These are phyloP conservation scores for Lanmaoa pseudosensibilis DNA, from an alignment of 768 basidiomycete genomes.

Conservation along the genomic window DNA sequence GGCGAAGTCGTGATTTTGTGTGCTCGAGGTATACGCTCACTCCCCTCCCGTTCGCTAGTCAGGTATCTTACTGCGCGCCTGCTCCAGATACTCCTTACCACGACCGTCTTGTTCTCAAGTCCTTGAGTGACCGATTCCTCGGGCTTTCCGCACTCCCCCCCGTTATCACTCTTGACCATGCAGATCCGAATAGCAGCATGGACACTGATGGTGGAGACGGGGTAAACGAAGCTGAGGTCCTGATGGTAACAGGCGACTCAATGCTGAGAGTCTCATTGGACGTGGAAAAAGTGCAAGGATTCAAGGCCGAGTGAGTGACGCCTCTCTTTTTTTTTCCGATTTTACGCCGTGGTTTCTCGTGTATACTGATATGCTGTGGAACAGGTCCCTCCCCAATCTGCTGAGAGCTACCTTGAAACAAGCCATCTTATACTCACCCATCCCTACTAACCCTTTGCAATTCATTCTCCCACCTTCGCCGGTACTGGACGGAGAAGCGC, in stretches of 20 bases:
- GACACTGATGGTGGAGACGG: constrained; percentile 8
- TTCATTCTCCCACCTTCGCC: constrained; percentile 71
- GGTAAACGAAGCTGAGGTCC: constrained; percentile 18
- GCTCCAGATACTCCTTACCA: constrained; percentile 63
- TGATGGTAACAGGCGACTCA: constrained; percentile 57
- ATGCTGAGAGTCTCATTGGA: constrained; percentile 70
- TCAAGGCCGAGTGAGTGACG: constrained; percentile 59
- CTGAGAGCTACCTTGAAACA: constrained; percentile 82
- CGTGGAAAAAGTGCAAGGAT: constrained; percentile 56
- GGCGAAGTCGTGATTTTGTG: constrained; percentile 76
- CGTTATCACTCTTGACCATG: constrained; percentile 22
- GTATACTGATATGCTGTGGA: constrained; percentile 32
- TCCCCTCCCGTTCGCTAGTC: background rate
- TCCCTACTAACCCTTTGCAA: constrained; percentile 74
- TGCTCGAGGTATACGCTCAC: constrained; percentile 50
- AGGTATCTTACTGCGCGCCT: background rate
- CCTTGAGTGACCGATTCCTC: constrained; percentile 64
- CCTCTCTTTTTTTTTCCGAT: background rate
- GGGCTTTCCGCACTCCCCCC: constrained; percentile 56
- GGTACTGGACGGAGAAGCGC: constrained; percentile 71
- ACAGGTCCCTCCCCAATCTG: constrained; percentile 61
- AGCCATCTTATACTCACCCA: constrained; percentile 75
- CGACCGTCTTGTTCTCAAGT: constrained; percentile 72
- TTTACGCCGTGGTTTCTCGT: background rate
- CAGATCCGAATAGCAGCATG: constrained; percentile 12